These are phyloP conservation scores for Fusarium fracticaudum DNA, from an alignment of 2,329 filamentous ascomycete species.

Conservation along the genomic window DNA sequence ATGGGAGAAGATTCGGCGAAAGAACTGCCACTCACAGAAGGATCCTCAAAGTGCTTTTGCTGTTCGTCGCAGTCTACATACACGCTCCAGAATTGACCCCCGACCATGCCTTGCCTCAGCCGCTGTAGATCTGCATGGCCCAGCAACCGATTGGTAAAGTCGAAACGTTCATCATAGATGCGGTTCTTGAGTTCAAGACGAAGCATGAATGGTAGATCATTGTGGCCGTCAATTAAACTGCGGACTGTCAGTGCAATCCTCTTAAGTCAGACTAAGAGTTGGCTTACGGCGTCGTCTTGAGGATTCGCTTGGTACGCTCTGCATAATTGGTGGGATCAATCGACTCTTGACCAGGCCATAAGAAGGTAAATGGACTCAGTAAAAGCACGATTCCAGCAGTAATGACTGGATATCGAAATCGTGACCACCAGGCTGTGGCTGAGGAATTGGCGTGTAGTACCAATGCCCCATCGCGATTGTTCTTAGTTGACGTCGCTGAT, in stretches of 20 bases:
- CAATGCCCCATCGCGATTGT: not conserved
- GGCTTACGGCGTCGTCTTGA: constrained; percentile 19
- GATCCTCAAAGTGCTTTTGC: constrained; percentile 40
- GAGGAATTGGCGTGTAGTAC: constrained; percentile 3
- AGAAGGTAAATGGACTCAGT: constrained; percentile 9
- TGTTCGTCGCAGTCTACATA: constrained; percentile 40
- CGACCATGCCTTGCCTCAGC: constrained; percentile 43
- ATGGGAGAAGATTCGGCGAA: not conserved
- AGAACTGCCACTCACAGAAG: constrained; percentile 23
- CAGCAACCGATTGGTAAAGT: constrained; percentile 29
- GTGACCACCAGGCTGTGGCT: not conserved
- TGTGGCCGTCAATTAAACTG: constrained; percentile 46
- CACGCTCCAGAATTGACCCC: constrained; percentile 47
- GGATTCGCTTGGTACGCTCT: constrained; percentile 23
- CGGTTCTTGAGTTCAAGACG: constrained; percentile 44
- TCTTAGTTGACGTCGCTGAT: not conserved
- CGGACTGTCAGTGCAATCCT: not conserved
- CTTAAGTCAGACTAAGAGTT: not conserved
- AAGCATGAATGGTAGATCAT: constrained; percentile 45
- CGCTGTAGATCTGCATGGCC: constrained; percentile 43
- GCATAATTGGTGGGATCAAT: constrained; percentile 23
- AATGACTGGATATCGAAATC: constrained; percentile 9
- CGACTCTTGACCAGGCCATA: constrained; percentile 7
- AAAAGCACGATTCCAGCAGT: constrained; percentile 11
- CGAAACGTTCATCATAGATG: constrained; percentile 25